phyloP scores from a whole-genome alignment of 2,329 filamentous ascomycete genomes.

The Allantophomopsis lycopodina region DNA sequence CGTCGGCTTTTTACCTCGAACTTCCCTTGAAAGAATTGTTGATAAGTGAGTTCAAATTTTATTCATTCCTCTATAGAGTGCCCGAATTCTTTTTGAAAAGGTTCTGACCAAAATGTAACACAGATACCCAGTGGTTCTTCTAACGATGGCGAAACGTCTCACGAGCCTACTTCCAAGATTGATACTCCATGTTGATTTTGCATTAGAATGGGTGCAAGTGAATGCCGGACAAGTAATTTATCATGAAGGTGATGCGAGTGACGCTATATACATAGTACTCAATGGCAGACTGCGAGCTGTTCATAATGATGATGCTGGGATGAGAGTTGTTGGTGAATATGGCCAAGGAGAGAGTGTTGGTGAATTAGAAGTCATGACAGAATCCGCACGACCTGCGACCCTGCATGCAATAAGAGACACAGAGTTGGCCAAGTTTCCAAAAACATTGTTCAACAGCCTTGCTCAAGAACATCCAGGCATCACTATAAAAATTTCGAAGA shows the following conservation, averaged over 20 bases:
- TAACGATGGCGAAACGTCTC: conserved; percentile 92
- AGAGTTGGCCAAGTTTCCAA: conserved; percentile 89
- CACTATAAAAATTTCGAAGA: conserved; percentile 97
- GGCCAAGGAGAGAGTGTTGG: conserved; percentile 97
- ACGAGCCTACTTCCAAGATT: conserved; percentile 80
- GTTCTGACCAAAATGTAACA: too few species aligned
- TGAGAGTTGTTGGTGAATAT: conserved; percentile 81
- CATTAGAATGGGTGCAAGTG: conserved; percentile 95
- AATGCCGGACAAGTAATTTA: conserved; percentile 91
- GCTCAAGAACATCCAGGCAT: conserved; percentile 96
- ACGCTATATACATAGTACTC: conserved; percentile 94
- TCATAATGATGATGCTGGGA: conserved; percentile 68
- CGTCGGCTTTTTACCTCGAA: conserved; percentile 81
- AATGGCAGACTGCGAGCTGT: conserved; percentile 84
- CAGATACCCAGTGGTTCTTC: conserved; percentile 68
- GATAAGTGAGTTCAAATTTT: conserved; percentile 35
- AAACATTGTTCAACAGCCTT: conserved; percentile 92
- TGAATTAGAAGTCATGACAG: conserved; percentile 92
- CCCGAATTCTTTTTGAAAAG: too few species aligned
- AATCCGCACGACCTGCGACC: conserved; percentile 79
- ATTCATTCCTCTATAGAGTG: too few species aligned
- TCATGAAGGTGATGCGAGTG: conserved; percentile 86
- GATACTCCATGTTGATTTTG: conserved; percentile 95
- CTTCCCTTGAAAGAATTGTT: conserved; percentile 79
- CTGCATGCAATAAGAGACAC: conserved; percentile 94